Base-by-base conservation (phyloP, 83 land plant genomes). In the Diphasiastrum complanatum region DNA sequence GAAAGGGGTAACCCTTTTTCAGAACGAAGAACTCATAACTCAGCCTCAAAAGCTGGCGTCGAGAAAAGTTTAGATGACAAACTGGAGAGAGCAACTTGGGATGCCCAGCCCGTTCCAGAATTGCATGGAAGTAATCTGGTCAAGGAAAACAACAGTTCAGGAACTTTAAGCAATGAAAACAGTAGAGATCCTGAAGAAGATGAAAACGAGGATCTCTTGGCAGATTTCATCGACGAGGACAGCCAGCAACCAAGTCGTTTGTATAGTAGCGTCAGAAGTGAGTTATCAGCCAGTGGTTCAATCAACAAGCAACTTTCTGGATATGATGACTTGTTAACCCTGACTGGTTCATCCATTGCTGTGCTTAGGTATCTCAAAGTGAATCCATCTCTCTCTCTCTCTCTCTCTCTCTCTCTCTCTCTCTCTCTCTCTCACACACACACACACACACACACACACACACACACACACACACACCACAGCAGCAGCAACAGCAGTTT, bases 171-270 rank as follows among this genome's bases (percentile, higher is more conserved):
- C 51, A 58, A 16, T 41, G 23, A 36, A 31, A 60, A 43, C 30
- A 33, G 63, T 45, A 26, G 51, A 47, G 48, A 66, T 3, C 57
- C 64, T 50, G 74, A 75, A 3, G 99, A 89, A 30, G 96, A 89
- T 54, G 99, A 93, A 66, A 82, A 73, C 79, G 99, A 93, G 70
- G 99, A 93, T 64, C 86, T 93, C 43, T 75, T 85, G 16, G 99
- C 99, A 32, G 99, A 93, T 67, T 93, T 89, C 61, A 93, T 93
- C 69, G 99, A 93, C 78, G 99, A 93, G 58, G 99, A 93, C 66
- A 93, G 96, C 59, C 99, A 93, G 69, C 83, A 82, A n/a, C 99
- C 99, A 12, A 84, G 96, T 50, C 75, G 96, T 11, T 63, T 78
- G 51, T 70, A 80, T 26, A 81, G 70, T 28, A 61, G 37, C 38